These are phyloP conservation scores for Pestalotiopsis sp. DNA, from an alignment of 2,329 filamentous ascomycete species.

Conservation along the genomic window DNA sequence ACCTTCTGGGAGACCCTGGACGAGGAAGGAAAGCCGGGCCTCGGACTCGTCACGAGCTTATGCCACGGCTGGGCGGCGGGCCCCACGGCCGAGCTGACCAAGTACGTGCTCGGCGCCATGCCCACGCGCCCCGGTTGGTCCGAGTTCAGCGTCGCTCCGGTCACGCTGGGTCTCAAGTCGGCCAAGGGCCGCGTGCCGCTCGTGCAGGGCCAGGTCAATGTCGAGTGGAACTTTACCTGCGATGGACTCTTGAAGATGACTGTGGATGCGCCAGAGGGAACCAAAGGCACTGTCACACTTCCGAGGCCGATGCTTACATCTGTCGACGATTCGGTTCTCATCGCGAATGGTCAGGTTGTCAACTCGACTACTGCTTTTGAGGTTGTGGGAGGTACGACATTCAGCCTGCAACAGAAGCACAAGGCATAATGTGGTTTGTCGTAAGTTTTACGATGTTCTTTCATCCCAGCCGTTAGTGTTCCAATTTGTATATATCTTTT, in stretches of 20 bases:
- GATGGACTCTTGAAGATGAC: neutral
- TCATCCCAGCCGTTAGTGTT: neutral
- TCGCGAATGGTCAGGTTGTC: neutral
- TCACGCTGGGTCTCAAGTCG: constrained; percentile 3
- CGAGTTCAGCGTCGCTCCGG: constrained; percentile 13
- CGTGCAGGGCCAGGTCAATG: neutral
- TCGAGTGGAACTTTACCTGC: constrained; percentile 3
- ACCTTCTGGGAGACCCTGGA: constrained; percentile 34
- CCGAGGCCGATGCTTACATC: neutral
- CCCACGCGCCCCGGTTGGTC: constrained; percentile 23
- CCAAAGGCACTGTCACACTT: neutral
- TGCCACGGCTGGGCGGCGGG: constrained; percentile 37
- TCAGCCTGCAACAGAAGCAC: neutral
- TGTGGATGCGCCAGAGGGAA: neutral
- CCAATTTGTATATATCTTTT: neutral
- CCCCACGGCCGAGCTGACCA: constrained; percentile 34
- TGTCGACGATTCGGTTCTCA: neutral
- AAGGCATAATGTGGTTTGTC: neutral
- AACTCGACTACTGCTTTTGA: neutral
- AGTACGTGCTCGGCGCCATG: constrained; percentile 29
- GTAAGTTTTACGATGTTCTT: too few species aligned
- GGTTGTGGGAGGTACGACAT: neutral
- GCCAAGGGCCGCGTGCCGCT: neutral
- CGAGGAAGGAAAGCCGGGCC: constrained; percentile 24
- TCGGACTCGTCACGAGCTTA: constrained; percentile 30